Base-by-base conservation (phyloP, 2,329 filamentous ascomycete species). In the Chaetomiaceae sp. region DNA sequence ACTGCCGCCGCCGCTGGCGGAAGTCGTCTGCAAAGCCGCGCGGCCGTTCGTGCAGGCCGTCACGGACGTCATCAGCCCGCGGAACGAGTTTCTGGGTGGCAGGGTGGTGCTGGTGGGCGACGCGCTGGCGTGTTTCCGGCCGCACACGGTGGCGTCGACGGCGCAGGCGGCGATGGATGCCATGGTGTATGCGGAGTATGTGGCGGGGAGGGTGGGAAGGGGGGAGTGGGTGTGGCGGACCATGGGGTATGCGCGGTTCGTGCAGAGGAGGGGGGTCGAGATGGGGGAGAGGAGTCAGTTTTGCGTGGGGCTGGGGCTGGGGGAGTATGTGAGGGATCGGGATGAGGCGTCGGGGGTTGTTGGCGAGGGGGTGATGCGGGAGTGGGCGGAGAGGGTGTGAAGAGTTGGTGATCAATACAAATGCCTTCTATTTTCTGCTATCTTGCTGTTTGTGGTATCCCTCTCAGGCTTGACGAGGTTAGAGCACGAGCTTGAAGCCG, bases 71-170 rank as follows among this genome's bases (percentile, higher is more conserved):
- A 47, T 71, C 3, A 67, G 65, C n/a, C 66, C 68, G 0, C 56
- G 60, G 14, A 63, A 71, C 36, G 63, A 68, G 50, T 73, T 68
- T 46, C 56, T 68, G 19, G 63, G 65, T 31, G 71, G 69, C 0
- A 71, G 68, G 50, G 63, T 75, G 0, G 56, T 77, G 15, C 57
- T 77, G 2, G 63, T 74, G 2, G 73, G 73, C n/a, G 74, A 77
- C 57, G 71, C 73, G 1, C 56, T 76, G 1, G 71, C 73, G 0
- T 69, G 70, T 0, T 75, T 77, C 47, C 59, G 74, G 4, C 73
- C 74, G 3, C 74, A 76, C 57, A 71, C 72, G 2, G 73, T 72
- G 5, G 68, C 69, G 3, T 73, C 72, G 22, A 75, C 73, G 1
- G 70, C 22, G 39, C 39, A 42, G 39, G 43, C 43, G 19, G 29